Conservation (phyloP, 73 alveolate genomes). For the Stentor coeruleus region DNA sequence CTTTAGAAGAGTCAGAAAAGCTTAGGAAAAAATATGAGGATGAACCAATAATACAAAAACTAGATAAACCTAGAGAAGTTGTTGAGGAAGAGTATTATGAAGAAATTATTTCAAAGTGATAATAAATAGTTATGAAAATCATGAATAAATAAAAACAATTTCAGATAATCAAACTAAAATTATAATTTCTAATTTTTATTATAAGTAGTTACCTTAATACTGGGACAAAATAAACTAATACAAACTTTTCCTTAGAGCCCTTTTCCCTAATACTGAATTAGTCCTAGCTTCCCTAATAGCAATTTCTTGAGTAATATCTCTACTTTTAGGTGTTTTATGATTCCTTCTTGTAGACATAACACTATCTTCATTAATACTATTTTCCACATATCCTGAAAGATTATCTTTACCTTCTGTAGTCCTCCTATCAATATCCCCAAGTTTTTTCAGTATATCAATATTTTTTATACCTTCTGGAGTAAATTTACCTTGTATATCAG, state of each 20-base stretch:
- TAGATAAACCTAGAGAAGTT: too few species aligned
- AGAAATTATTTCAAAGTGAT: too few species aligned
- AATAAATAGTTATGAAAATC: too few species aligned
- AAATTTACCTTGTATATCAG: neutral
- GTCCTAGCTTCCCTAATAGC: slow-evolving; percentile 9
- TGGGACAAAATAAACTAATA: too few species aligned
- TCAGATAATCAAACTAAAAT: too few species aligned
- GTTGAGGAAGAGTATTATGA: too few species aligned
- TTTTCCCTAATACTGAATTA: neutral
- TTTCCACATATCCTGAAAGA: neutral
- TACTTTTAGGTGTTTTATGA: neutral
- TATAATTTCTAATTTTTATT: too few species aligned
- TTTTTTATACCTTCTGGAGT: neutral
- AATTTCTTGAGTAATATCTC: neutral
- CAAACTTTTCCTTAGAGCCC: neutral
- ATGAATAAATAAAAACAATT: too few species aligned
- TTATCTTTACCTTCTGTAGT: neutral
- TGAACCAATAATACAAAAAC: too few species aligned
- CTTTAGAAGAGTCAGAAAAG: too few species aligned
- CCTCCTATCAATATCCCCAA: neutral
- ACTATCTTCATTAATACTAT: neutral
- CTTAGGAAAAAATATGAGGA: too few species aligned
- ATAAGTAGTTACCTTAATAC: too few species aligned
- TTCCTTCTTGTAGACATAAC: neutral
- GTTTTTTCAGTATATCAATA: neutral